phyloP scores from a whole-genome alignment of 257 asterid species.

The Galeopsis tetrahit region DNA sequence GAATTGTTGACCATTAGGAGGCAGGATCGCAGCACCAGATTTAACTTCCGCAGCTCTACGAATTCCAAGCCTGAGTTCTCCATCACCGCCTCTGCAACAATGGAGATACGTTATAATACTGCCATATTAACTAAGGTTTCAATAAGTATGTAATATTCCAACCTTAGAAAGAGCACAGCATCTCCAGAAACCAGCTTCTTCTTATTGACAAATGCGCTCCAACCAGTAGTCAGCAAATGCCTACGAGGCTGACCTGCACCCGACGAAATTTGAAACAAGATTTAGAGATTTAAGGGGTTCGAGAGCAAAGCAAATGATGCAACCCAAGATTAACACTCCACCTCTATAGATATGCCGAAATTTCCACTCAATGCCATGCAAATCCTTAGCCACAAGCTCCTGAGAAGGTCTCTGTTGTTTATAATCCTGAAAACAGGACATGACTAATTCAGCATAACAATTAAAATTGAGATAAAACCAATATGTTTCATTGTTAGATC shows the following conservation, averaged over 20 bases:
- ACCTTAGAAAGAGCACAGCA: slow-evolving; percentile 96
- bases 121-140: slow-evolving; percentile 4
- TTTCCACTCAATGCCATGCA: slow-evolving; percentile 91
- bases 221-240: slow-evolving; percentile 96
- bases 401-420: slow-evolving; percentile 95
- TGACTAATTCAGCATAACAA: not conserved
- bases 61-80: slow-evolving; percentile 94
- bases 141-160: slow-evolving; percentile 13
- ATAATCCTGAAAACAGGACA: slow-evolving; percentile 62
- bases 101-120: slow-evolving; percentile 1
- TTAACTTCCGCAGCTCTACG: slow-evolving; percentile 89
- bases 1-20: slow-evolving; percentile 50
- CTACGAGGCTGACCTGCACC: slow-evolving; percentile 97
- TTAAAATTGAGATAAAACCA: not conserved
- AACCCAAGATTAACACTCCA: slow-evolving; percentile 27
- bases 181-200: slow-evolving; percentile 95
- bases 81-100: slow-evolving; percentile 86
- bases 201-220: slow-evolving; percentile 98
- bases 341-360: slow-evolving; percentile 97
- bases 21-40: slow-evolving; percentile 50
- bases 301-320: not conserved
- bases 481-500: not conserved
- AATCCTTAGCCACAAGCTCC: slow-evolving; percentile 94
- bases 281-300: not conserved
- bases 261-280: not conserved